Evolutionary conservation across 2,329 filamentous ascomycete genomes (phyloP).

Genomic region (Dryadomyces quercus-mongolicae): DNA sequence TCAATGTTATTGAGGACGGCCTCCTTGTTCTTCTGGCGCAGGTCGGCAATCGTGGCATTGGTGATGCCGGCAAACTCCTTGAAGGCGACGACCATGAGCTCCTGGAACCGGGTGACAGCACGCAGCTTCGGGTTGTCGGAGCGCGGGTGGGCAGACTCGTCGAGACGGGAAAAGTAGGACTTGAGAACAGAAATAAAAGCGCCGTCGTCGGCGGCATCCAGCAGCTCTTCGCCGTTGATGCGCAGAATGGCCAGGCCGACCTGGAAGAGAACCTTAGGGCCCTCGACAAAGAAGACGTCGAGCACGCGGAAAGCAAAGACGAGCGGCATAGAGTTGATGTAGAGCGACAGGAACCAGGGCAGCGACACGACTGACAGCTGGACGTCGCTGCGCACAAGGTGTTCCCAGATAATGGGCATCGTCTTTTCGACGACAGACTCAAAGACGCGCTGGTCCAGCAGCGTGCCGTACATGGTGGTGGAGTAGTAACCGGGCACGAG

Average conservation of each 20-base stretch:
- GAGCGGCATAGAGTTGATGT: constrained; percentile 98
- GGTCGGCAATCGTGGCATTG: constrained; percentile 79
- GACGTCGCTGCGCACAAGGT: constrained; percentile 92
- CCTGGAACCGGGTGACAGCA: constrained; percentile 90
- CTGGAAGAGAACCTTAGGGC: constrained; percentile 94
- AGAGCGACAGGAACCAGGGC: constrained; percentile 94
- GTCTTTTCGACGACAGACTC: constrained; percentile 97
- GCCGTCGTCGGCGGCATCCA: constrained; percentile 88
- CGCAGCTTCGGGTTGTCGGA: constrained; percentile 91
- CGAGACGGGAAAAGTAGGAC: constrained; percentile 81
- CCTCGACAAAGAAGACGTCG: constrained; percentile 97
- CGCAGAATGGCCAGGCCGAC: constrained; percentile 91
- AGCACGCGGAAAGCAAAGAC: constrained; percentile 94
- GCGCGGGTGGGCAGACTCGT: constrained; percentile 90
- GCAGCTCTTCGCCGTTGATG: constrained; percentile 90
- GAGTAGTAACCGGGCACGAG: constrained; percentile 95
- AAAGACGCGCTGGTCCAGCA: constrained; percentile 94
- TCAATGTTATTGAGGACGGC: constrained; percentile 92
- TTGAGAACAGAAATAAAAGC: constrained; percentile 96
- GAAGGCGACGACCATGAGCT: constrained; percentile 97
- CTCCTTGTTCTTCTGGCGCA: constrained; percentile 86
- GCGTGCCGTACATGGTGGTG: constrained; percentile 96
- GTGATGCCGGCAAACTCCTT: constrained; percentile 96
- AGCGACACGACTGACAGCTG: constrained; percentile 95
- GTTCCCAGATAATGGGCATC: constrained; percentile 97